Evolutionary conservation across 352 stramenopile genomes (phyloP).

Genomic region (Phytophthora fragariae): DNA sequence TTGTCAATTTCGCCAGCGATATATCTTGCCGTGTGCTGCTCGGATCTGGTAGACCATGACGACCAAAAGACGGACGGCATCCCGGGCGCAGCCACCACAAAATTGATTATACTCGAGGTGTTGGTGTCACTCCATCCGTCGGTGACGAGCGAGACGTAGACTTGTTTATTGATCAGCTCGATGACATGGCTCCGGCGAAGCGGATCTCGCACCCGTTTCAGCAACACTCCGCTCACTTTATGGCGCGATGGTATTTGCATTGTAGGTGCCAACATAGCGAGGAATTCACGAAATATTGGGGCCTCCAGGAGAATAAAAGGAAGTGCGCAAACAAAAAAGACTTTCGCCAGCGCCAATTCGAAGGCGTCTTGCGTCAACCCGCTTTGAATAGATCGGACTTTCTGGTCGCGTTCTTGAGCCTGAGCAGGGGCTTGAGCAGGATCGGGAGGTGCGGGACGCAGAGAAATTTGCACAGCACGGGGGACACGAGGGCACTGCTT

Average conservation of each 20-base stretch:
- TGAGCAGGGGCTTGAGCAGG: too few relatives aligned
- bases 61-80: constrained; percentile 11
- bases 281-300: constrained; percentile 3
- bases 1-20: constrained; percentile 2
- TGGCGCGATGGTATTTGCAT: constrained; percentile 4
- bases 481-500: not conserved
- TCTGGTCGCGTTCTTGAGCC: not conserved
- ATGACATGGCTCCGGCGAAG: not conserved
- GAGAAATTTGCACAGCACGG: not conserved
- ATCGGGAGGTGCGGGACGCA: not conserved
- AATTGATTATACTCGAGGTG: not conserved
- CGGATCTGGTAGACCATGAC: not conserved
- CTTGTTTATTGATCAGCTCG: not conserved
- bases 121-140: not conserved
- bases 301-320: not conserved
- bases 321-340: constrained; percentile 2
- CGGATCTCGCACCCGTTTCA: constrained; percentile 1
- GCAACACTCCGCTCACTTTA: not conserved
- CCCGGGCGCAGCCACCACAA: not conserved
- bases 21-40: not conserved
- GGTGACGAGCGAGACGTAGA: not conserved
- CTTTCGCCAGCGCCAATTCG: constrained; percentile 1
- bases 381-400: not conserved
- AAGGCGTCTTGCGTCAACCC: not conserved
- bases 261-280: not conserved